Conservation (phyloP, 345 rosid species). For the Jatropha curcas region DNA sequence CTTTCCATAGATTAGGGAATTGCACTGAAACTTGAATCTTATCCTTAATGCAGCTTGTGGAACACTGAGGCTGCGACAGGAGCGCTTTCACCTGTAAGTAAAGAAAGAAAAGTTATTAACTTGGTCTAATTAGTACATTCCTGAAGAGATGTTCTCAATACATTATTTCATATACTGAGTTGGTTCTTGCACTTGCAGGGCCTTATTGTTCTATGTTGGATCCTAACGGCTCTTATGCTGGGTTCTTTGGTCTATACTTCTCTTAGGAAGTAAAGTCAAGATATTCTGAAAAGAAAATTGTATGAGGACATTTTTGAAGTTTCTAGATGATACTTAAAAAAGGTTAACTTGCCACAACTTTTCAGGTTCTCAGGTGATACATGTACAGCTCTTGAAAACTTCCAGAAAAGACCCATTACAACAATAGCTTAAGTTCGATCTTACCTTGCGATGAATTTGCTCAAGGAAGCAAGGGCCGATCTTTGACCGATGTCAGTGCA, state of each 20-base stretch:
- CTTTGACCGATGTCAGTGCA: constrained; percentile 44
- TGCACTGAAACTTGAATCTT: constrained; percentile 3
- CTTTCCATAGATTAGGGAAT: too few relatives aligned
- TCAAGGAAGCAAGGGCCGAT: constrained; percentile 46
- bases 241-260: constrained; percentile 60
- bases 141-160: not conserved
- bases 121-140: not conserved
- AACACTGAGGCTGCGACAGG: constrained; percentile 37
- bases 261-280: constrained; percentile 48
- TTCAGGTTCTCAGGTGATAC: constrained; percentile 62
- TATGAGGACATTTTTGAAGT: not conserved
- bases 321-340: not conserved
- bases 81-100: constrained; percentile 47
- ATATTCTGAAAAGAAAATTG: not conserved
- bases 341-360: not conserved
- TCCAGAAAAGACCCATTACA: constrained; percentile 57
- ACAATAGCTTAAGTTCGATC: constrained; percentile 64
- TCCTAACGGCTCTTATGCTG: constrained; percentile 61
- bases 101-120: not conserved
- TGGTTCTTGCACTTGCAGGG: constrained; percentile 36
- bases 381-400: constrained; percentile 55
- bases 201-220: constrained; percentile 56
- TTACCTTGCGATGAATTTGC: constrained; percentile 65
- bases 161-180: not conserved
- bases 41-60: constrained; percentile 48